Evolutionary conservation across 2,329 filamentous ascomycete species (phyloP).

Genomic region (Xylariaceae sp.): DNA sequence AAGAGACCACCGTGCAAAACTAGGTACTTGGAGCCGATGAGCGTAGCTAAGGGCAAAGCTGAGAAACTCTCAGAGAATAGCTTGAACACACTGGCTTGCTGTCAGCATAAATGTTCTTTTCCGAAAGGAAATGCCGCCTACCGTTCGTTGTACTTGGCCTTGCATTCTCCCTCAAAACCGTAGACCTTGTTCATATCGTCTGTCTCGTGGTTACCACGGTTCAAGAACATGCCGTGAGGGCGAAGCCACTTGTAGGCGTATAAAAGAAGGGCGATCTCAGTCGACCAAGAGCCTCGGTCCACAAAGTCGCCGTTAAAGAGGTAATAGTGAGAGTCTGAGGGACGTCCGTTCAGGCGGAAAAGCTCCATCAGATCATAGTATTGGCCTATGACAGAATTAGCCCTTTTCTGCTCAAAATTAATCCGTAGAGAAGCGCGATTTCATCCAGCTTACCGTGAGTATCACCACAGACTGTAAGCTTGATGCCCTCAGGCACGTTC

Average conservation of each 20-base stretch:
- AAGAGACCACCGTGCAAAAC: conserved; percentile 93
- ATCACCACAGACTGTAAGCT: conserved; percentile 92
- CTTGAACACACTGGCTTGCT: conserved; percentile 67
- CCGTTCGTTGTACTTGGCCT: conserved; percentile 93
- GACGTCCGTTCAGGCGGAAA: conserved; percentile 84
- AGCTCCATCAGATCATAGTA: conserved; percentile 97
- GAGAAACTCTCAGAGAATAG: conserved; percentile 98
- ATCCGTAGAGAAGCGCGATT: neutral
- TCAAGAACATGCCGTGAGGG: conserved; percentile 84
- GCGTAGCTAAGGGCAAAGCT: conserved; percentile 81
- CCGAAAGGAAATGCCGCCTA: conserved; percentile 22
- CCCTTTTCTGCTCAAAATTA: neutral
- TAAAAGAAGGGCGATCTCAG: conserved; percentile 87
- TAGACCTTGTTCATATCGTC: conserved; percentile 99
- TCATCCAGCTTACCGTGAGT: conserved; percentile 67
- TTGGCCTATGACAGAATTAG: conserved; percentile 59
- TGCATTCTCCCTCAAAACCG: conserved; percentile 97
- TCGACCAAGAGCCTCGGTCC: conserved; percentile 94
- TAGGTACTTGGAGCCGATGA: conserved; percentile 86
- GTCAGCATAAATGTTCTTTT: conserved; percentile 19
- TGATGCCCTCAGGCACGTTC: conserved; percentile 68
- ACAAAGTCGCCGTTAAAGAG: conserved; percentile 99
- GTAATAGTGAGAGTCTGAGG: conserved; percentile 82
- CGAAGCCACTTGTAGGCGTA: conserved; percentile 97
- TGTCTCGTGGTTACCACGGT: conserved; percentile 97